Base-by-base conservation (phyloP, 1,284 basidiomycete species). In the Microbotryum intermedium region DNA sequence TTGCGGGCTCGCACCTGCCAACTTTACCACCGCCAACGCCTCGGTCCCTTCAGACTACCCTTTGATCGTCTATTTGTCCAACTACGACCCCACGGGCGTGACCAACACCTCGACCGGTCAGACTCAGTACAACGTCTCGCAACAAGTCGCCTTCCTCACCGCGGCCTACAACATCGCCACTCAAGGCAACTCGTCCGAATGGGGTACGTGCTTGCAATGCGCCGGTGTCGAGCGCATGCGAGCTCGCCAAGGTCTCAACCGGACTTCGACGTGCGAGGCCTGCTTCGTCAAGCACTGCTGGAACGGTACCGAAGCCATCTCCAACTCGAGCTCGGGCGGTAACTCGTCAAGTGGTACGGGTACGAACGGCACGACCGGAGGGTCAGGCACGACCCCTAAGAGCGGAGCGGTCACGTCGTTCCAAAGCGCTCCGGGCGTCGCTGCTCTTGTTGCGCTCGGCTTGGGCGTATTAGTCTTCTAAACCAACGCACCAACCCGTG, bases 1-100 rank as follows among this genome's bases (percentile, higher is more conserved):
- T 2, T 88, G 86, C 70, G 75, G 83, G 68, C 73, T 9, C 76
- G 77, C 10, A 65, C 81, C 39, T 23, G 56, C 57, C n/a, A 59
- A 60, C 48, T 57, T 64, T 16, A 74, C 74, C n/a, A 72, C 70
- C 58, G 34, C 34, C 4, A 39, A 18, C 34, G 66, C 67, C 28
- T 59, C 52, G 16, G 45, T 21, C 54, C 42, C 44, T 29, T 21
- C 21, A 16, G 29, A 29, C 30, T 34, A 11, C 55, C 26, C 28
- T 23, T 21, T 48, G 16, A 5, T 49, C 26, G 21, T 57, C 50
- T 66, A 69, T 60, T 49, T 71, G 58, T 58, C 66, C n/a, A 68
- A 68, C 50, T 34, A 29, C n/a, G 57, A 59, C 57, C 51, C 53
- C n/a, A 43, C 26, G 30, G 57, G 57, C n/a, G n/a, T 49, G 7